phyloP scores from a whole-genome alignment of 345 rosid species.

The Populus euphratica region DNA sequence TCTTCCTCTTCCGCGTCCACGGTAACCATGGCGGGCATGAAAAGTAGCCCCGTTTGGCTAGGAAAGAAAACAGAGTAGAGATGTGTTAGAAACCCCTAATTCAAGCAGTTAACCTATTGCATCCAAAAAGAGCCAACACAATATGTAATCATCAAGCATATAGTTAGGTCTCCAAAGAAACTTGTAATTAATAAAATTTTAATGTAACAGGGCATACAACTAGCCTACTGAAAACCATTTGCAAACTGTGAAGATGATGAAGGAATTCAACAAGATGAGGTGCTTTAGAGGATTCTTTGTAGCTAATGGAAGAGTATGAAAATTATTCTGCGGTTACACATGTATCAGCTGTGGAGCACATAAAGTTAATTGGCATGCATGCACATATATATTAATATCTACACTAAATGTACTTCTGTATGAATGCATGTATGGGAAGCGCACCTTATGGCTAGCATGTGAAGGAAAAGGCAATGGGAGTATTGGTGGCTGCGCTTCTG shows the following conservation, averaged over 20 bases:
- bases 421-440: background rate
- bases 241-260: background rate
- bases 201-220: background rate
- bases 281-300: background rate
- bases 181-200: background rate
- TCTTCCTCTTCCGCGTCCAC: slow-evolving; percentile 82
- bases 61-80: background rate
- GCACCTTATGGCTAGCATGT: slow-evolving; percentile 51
- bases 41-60: slow-evolving; percentile 68
- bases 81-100: background rate
- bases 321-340: background rate
- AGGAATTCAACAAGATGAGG: background rate
- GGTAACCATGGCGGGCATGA: slow-evolving; percentile 50
- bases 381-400: background rate
- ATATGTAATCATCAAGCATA: background rate
- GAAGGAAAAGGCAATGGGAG: slow-evolving; percentile 75
- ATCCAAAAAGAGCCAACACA: background rate
- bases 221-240: background rate
- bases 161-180: background rate
- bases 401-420: background rate
- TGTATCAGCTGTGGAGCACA: background rate
- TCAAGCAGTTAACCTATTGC: background rate
- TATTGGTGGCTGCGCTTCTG: slow-evolving; percentile 71
- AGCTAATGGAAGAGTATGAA: background rate
- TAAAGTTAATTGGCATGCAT: background rate